A percentile compares a stretch with the other conserved stretches of the same genome.
Evolutionary conservation across 768 basidiomycete genomes (phyloP).

Genomic region (Kwoniella dendrophila): DNA sequence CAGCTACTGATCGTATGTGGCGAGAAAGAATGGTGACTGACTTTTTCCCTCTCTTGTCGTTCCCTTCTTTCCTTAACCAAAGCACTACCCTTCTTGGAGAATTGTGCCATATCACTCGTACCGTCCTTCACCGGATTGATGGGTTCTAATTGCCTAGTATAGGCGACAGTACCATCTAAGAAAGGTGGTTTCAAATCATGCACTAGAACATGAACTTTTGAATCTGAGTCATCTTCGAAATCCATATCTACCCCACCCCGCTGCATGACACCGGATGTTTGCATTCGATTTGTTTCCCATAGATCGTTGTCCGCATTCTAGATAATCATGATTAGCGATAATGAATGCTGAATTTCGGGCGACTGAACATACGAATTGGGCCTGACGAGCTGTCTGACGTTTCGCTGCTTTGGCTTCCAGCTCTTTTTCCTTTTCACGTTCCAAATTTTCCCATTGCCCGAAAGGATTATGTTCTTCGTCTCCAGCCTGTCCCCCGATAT

Average conservation of each 20-base stretch:
- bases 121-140: constrained; percentile 94
- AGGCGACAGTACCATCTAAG: constrained; percentile 92
- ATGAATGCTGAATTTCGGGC: neutral
- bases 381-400: constrained; percentile 89
- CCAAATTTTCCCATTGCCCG: constrained; percentile 85
- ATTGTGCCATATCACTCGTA: constrained; percentile 91
- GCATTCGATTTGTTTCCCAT: constrained; percentile 98
- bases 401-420: constrained; percentile 59
- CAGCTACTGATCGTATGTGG: neutral
- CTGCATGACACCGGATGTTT: constrained; percentile 90
- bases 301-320: constrained; percentile 97
- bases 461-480: constrained; percentile 93
- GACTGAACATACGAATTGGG: constrained; percentile 76
- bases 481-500: constrained; percentile 57
- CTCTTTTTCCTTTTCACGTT: constrained; percentile 54
- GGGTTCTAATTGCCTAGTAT: constrained; percentile 93
- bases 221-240: constrained; percentile 93
- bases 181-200: constrained; percentile 98
- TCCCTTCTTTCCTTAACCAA: constrained; percentile 95
- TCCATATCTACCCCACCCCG: constrained; percentile 85
- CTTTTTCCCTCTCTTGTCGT: constrained; percentile 79
- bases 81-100: constrained; percentile 93
- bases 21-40: neutral
- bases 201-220: constrained; percentile 89
- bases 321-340: constrained; percentile 26